These are phyloP conservation scores for Rutidosis leptorrhynchoides DNA, from an alignment of 129 eudicot genomes.

Conservation along the genomic window DNA sequence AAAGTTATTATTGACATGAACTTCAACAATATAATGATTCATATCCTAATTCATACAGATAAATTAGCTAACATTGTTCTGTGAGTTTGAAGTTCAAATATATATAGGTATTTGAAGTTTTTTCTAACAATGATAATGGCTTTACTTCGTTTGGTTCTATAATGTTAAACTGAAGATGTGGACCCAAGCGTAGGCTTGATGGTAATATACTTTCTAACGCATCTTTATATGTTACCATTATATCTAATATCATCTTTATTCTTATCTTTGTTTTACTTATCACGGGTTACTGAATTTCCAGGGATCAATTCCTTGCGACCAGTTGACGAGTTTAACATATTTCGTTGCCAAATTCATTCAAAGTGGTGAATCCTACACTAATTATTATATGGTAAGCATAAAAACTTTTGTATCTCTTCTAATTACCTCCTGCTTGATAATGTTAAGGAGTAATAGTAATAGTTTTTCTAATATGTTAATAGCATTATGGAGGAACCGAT, in stretches of 20 bases:
- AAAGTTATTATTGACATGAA: too few species aligned
- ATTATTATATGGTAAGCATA: constrained; percentile 81
- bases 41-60: too few species aligned
- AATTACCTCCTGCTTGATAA: not conserved
- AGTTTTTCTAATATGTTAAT: not conserved
- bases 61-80: too few species aligned
- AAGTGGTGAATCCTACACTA: constrained; percentile 85
- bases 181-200: constrained; percentile 99
- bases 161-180: constrained; percentile 90
- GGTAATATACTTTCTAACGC: constrained; percentile 44
- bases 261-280: not conserved
- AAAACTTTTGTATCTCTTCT: not conserved
- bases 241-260: not conserved
- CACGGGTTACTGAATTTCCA: constrained; percentile 89
- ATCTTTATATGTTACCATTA: too few species aligned
- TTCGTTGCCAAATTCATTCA: constrained; percentile 85
- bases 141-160: too few species aligned
- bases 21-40: too few species aligned
- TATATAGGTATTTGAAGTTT: too few species aligned
- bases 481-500: constrained; percentile 98
- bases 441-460: constrained; percentile 3
- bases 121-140: too few species aligned
- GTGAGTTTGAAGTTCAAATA: too few species aligned
- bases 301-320: constrained; percentile 93
- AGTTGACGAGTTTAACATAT: constrained; percentile 95